Evolutionary conservation across 1,284 basidiomycete genomes (phyloP), one percentile per base, ranked within the genome.

Genomic region (Cronartium quercuum): DNA sequence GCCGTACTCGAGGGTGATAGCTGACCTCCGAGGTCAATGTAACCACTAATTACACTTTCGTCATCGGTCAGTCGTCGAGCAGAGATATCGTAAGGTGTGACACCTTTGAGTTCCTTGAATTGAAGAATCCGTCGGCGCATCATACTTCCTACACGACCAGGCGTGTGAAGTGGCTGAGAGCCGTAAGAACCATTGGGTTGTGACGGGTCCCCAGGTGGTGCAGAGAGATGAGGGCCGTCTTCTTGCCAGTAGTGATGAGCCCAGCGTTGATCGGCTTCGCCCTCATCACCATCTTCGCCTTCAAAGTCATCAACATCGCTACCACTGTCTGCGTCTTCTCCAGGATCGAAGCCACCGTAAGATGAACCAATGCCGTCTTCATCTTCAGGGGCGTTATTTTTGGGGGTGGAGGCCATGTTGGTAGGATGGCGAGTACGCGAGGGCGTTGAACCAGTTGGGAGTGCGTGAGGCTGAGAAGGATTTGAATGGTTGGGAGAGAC

Each of bases 221-320:
- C 21, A 24, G 69, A 61, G 57, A 44, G 42, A 71, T 71, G 69
- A 18, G 37, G 29, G 37, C 70, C 70, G 15, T 74, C 51, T 29
- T 65, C 70, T 66, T 66, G 70, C 70, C 62, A 74, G 40, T 66
- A 44, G 5, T 74, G 63, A 65, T 74, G 51, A 6, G 70, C 40
- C 70, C 70, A 74, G 6, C 58, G 62, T 29, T 47, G 63, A 10
- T 74, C 70, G 9, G 41, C 51, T 24, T 71, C 40, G 6, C 18
- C 57, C 40, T 66, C 64, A 44, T 66, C 63, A 40, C 70, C 70
- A 44, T 74, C 70, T 34, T 74, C 63, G 24, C 70, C 70, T 47
- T 74, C 70, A n/a, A 74, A 74, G 40, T 74, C 70, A 51, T 74
- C 70, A 12, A 55, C 70, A 60, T 74, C 70, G n/a, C 70, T 74